Evolutionary conservation across 1,139 yeast genomes (phyloP).

Genomic region (Yamadazyma kanchanaburiensis): DNA sequence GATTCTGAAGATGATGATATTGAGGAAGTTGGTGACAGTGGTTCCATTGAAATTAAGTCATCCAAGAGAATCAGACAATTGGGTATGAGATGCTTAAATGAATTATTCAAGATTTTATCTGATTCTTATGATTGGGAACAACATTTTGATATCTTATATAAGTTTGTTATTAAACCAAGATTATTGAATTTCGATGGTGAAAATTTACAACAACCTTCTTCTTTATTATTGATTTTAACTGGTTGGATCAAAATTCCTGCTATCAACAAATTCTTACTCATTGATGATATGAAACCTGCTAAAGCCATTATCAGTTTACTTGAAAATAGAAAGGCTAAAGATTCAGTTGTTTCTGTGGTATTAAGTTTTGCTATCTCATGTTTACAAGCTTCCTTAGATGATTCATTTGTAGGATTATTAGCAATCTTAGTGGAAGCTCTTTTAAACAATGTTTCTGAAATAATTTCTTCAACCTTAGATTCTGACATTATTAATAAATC

Average conservation of each 20-base stretch:
- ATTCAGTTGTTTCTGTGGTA: constrained; percentile 55
- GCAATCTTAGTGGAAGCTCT: constrained; percentile 57
- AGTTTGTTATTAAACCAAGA: constrained; percentile 60
- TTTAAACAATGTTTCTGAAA: constrained; percentile 46
- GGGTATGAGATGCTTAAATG: constrained; percentile 56
- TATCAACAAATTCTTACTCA: constrained; percentile 51
- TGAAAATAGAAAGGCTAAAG: constrained; percentile 58
- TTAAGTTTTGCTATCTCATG: constrained; percentile 54
- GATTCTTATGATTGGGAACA: constrained; percentile 53
- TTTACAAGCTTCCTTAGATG: constrained; percentile 17
- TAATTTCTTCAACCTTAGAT: constrained; percentile 42
- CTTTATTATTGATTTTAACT: constrained; percentile 65
- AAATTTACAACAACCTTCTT: constrained; percentile 80
- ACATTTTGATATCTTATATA: constrained; percentile 51
- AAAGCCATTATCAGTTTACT: constrained; percentile 55
- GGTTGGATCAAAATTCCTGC: constrained; percentile 56
- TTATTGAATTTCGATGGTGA: constrained; percentile 65
- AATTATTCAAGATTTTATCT: constrained; percentile 48
- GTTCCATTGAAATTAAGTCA: constrained; percentile 31
- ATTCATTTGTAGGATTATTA: constrained; percentile 42
- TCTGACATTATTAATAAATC: constrained; percentile 52
- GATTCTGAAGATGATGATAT: constrained; percentile 12
- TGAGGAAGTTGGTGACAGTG: constrained; percentile 10
- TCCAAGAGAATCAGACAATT: constrained; percentile 57
- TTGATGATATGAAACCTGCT: constrained; percentile 55